Percentiles rank a stretch among this genome's conserved stretches.
phyloP scores from a whole-genome alignment of 2,329 filamentous ascomycete species.

The Neophaeococcomyces mojaviensis region DNA sequence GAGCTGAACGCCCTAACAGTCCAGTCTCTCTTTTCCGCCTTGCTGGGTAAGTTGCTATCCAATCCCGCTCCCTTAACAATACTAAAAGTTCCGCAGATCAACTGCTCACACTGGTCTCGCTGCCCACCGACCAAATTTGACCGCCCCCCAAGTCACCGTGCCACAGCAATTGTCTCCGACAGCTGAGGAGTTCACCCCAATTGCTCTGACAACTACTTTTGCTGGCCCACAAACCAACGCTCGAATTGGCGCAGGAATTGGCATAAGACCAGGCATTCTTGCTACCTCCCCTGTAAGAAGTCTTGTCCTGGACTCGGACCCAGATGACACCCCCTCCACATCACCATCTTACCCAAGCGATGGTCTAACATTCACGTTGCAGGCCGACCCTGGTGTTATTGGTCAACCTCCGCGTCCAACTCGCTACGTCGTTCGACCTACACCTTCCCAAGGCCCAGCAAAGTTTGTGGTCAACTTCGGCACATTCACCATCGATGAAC shows the following conservation, averaged over 20 bases:
- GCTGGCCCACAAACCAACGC: background rate
- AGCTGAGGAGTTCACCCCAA: conserved; percentile 19
- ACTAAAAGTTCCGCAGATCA: too few relatives aligned
- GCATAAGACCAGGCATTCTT: background rate
- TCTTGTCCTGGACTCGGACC: background rate
- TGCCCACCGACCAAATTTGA: conserved; percentile 23
- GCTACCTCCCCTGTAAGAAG: background rate
- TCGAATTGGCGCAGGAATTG: background rate
- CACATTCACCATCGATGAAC: conserved; percentile 18
- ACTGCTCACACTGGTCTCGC: conserved; percentile 24
- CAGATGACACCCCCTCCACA: background rate
- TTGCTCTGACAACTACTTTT: background rate
- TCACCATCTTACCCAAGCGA: background rate
- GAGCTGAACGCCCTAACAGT: too few relatives aligned
- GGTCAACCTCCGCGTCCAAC: background rate
- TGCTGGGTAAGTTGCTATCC: background rate
- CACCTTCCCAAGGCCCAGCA: background rate
- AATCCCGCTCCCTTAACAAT: too few relatives aligned
- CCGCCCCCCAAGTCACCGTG: conserved; percentile 28
- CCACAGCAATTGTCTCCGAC: conserved; percentile 18
- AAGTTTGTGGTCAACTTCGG: conserved; percentile 4
- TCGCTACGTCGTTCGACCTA: background rate
- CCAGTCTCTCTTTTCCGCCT: background rate
- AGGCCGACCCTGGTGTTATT: conserved; percentile 3
- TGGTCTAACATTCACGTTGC: background rate